Percentiles rank a stretch among this genome's conserved stretches.
Conservation (phyloP, 2,329 filamentous ascomycete species). For the Whalleya microplaca region DNA sequence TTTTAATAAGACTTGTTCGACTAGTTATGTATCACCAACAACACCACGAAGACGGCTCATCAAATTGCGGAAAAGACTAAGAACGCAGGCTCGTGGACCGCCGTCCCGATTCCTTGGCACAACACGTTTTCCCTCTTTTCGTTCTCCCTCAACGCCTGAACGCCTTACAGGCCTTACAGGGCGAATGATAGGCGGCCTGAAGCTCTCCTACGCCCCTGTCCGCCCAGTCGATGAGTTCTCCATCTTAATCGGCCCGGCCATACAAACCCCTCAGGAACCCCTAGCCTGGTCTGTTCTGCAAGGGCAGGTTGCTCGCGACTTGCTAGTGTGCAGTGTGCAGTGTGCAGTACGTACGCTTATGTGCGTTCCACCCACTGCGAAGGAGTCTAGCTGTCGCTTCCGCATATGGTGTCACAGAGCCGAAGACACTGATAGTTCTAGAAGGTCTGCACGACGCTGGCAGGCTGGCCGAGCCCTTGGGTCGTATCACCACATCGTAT, state of each 20-base stretch:
- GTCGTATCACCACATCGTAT: neutral
- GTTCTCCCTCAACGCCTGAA: neutral
- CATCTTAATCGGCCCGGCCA: conserved; percentile 25
- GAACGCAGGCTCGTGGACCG: neutral
- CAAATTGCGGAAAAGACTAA: neutral
- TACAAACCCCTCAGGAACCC: conserved; percentile 17
- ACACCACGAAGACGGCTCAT: too few relatives aligned
- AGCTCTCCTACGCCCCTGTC: neutral
- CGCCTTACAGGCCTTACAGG: too few relatives aligned
- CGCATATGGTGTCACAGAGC: neutral
- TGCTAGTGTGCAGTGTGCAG: conserved; percentile 15
- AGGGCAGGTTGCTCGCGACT: conserved; percentile 16
- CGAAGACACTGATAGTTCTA: neutral
- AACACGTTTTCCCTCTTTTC: neutral
- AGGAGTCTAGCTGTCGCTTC: neutral
- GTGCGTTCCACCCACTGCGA: neutral
- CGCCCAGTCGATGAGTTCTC: neutral
- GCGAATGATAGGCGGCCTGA: neutral
- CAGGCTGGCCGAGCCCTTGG: neutral
- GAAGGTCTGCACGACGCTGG: too few relatives aligned
- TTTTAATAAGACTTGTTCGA: too few relatives aligned
- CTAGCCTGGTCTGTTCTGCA: conserved; percentile 18
- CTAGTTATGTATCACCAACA: too few relatives aligned
- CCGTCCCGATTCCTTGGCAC: neutral
- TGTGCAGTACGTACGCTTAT: conserved; percentile 1